Base-by-base conservation (phyloP, 2,329 filamentous ascomycete species). In the Talaromyces sp. region DNA sequence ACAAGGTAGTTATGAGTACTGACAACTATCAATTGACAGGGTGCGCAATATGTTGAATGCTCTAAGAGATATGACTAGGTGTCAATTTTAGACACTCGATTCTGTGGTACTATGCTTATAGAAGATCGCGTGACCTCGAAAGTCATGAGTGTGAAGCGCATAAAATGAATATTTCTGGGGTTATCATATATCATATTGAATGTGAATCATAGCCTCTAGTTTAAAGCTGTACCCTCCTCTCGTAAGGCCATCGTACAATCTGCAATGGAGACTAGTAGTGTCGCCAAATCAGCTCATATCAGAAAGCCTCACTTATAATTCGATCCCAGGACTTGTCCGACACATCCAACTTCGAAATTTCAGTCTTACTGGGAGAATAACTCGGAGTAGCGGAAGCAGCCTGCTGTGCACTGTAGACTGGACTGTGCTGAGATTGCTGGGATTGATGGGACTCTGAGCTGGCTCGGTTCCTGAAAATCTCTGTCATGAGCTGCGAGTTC, bases 401-500 rank as follows among this genome's bases (percentile, higher is more conserved):
- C 9, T 41, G 62, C 24, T 59, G 57, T 31, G 67, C 19, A 13
- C 39, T 50, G 48, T 57, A 57, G n/a, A n/a, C 19, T 19, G 59
- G 31, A 16, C 63, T 62, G 1, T 58, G 16, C 24, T 27, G 39
- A 48, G 41, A 48, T 9, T 19, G 47, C 4, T 24, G 47, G 14
- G 47, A 54, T 35, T 10, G 8, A 13, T 22, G 31, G 11, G 50
- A 39, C 33, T 37, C 52, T 22, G 52, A 56, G 2, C 52, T 3
- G 11, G 31, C 33, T 39, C 19, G 33, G 11, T 13, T 56, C n/a
- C 65, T 33, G 71, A 60, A 61, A 41, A 73, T 72, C 33, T 74
- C 71, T 1, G 67, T 67, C 48, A 68, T 69, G 54, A 74, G 63
- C 37, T 62, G 67, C 11, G 62, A 54, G 48, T 72, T 73, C 37